phyloP scores from a whole-genome alignment of 2,329 filamentous ascomycete genomes.

The Fusarium sp. region DNA sequence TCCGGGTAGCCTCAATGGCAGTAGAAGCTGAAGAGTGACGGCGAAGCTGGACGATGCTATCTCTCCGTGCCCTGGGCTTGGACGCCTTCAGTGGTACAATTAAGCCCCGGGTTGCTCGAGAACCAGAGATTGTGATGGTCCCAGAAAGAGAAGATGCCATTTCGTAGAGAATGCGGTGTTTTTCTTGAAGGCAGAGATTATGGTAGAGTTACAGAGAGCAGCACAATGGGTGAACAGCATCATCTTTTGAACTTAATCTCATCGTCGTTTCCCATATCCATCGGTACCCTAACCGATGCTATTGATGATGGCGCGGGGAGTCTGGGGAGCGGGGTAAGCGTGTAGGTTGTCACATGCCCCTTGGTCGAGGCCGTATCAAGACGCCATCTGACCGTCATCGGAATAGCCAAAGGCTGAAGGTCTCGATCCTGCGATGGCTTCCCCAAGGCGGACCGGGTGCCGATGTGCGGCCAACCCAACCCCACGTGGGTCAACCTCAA shows the following conservation, averaged over 20 bases:
- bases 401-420: constrained; percentile 5
- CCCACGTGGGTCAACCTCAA: constrained; percentile 13
- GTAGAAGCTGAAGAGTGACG: constrained; percentile 16
- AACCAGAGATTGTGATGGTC: constrained; percentile 20
- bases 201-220: not conserved
- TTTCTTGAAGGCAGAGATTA: not conserved
- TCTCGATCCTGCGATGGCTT: constrained; percentile 10
- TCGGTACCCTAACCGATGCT: constrained; percentile 30
- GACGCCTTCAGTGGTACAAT: constrained; percentile 9
- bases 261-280: constrained; percentile 7
- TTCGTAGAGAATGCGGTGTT: not conserved
- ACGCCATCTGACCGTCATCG: constrained; percentile 15
- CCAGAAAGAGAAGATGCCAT: constrained; percentile 28
- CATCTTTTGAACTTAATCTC: constrained; percentile 18
- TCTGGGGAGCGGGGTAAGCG: constrained; percentile 33
- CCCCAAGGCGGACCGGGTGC: constrained; percentile 19
- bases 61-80: constrained; percentile 3
- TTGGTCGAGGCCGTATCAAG: constrained; percentile 4
- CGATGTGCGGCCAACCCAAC: constrained; percentile 8
- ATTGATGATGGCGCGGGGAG: constrained; percentile 25
- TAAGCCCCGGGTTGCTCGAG: constrained; percentile 26
- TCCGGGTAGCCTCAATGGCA: constrained; percentile 22
- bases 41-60: constrained; percentile 5
- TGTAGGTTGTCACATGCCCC: constrained; percentile 26
- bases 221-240: not conserved